These are phyloP conservation scores for Fusarium agapanthi DNA, from an alignment of 2,329 filamentous ascomycete genomes.

Conservation along the genomic window DNA sequence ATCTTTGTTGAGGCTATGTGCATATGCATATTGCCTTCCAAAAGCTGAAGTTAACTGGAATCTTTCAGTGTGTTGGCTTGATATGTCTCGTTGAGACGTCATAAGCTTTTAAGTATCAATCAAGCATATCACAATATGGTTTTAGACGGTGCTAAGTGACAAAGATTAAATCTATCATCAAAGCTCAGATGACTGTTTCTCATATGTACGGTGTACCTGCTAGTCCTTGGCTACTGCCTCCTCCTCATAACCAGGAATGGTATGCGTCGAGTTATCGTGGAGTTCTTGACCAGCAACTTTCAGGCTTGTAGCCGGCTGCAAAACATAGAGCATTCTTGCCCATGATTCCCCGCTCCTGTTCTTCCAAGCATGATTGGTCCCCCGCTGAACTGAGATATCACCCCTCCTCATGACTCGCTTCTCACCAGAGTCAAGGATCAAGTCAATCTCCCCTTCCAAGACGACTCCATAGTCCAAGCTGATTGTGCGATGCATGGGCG, in stretches of 20 bases:
- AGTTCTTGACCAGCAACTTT: background rate
- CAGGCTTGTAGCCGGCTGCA: background rate
- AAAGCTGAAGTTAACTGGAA: too few species aligned
- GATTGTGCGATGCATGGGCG: background rate
- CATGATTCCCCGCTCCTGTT: background rate
- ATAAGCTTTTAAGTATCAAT: too few species aligned
- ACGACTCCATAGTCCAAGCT: background rate
- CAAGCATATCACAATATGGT: too few species aligned
- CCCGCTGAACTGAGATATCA: background rate
- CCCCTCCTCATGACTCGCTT: background rate
- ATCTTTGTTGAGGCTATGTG: too few species aligned
- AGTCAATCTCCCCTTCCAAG: background rate
- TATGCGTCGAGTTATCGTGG: background rate
- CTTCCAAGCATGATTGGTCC: background rate
- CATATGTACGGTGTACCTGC: fast-evolving
- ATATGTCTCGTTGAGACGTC: too few species aligned
- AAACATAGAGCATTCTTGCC: background rate
- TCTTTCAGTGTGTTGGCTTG: too few species aligned
- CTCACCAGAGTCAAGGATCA: background rate
- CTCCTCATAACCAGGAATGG: background rate
- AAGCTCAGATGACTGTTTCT: background rate
- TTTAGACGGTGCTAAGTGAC: too few species aligned
- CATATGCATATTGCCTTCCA: too few species aligned
- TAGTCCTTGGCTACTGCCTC: background rate
- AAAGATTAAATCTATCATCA: fast-evolving